These are phyloP conservation scores for Theileria annulata DNA, from an alignment of 169 alveolate species.

Conservation along the genomic window DNA sequence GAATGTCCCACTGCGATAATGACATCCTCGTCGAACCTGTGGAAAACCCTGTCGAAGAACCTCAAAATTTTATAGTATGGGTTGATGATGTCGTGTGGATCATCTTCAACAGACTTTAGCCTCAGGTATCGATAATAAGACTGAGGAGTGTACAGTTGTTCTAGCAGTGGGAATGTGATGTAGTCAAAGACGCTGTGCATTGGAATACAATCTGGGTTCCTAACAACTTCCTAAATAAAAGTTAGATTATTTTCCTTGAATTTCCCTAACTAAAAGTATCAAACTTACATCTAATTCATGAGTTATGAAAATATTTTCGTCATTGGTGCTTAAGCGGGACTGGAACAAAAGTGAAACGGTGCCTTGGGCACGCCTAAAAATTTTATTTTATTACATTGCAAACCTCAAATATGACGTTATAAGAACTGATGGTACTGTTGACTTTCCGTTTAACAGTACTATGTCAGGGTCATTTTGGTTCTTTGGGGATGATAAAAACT, in stretches of 20 bases:
- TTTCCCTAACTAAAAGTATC: background rate
- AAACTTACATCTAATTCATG: conserved; percentile 53
- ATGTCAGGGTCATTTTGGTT: conserved; percentile 26
- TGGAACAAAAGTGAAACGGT: conserved; percentile 52
- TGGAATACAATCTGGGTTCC: conserved; percentile 63
- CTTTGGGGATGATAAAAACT: conserved; percentile 22
- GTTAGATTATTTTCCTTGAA: background rate
- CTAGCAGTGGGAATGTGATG: conserved; percentile 49
- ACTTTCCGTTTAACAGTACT: conserved; percentile 5
- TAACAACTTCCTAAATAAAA: conserved; percentile 36
- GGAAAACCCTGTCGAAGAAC: conserved; percentile 57
- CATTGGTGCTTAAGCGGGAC: conserved; percentile 39
- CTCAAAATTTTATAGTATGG: conserved; percentile 42
- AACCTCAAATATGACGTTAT: conserved; percentile 60
- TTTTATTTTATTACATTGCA: background rate
- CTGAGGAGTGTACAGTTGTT: conserved; percentile 49
- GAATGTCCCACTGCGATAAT: conserved; percentile 62
- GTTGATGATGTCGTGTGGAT: background rate
- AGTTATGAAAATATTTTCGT: conserved; percentile 26
- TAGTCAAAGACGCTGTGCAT: conserved; percentile 25
- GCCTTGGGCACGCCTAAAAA: conserved; percentile 63
- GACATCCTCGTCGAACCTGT: conserved; percentile 25
- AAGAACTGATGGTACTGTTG: conserved; percentile 13
- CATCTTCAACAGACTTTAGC: conserved; percentile 24
- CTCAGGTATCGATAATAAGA: conserved; percentile 21